Base-by-base conservation (phyloP, 345 rosid genomes). In the Populus euphratica region DNA sequence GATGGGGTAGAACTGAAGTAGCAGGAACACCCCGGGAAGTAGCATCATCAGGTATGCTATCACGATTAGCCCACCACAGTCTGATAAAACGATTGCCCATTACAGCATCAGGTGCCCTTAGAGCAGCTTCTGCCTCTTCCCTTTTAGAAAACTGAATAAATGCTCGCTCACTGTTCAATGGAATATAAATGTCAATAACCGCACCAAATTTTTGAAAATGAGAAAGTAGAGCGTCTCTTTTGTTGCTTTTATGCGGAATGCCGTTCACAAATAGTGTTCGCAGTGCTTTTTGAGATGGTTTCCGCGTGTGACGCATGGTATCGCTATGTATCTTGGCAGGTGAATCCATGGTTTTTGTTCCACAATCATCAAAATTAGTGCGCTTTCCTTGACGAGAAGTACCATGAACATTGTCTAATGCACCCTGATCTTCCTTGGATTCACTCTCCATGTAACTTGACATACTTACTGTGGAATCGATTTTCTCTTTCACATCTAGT, bases 11-110 rank as follows among this genome's bases (percentile, higher is more conserved):
- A 79, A 79, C 72, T 72, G 85, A 83, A 70, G 85, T 75, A 79
- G 85, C 78, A 72, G 84, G 59, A 77, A 70, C 77, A 77, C 84
- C 86, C 72, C 69, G 83, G 14, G 90, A 81, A 61, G 79, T 47
- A 65, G 87, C 89, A 79, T 85, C 91, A 85, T 89, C 93, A 68
- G 86, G 88, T 78, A 92, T 83, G 80, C 85, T 92, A 86, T 96
- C 99, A 52, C 98, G 91, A 83, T 96, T 96, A 68, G 99, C 98
- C 99, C 99, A 96, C 93, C 93, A 91, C 70, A 96, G 88, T 85
- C 90, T 96, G 85, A 96, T 91, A 85, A 96, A 96, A 69, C 98
- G 97, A 84, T 96, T 96, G 70, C 98, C 99, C 99, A 96, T 96
- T 69, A 96, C 97, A 81, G 98, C 99, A 90, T 96, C 98, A 79